Evolutionary conservation across 2,329 filamentous ascomycete genomes (phyloP).

Genomic region (Dichotomopilus funicola): DNA sequence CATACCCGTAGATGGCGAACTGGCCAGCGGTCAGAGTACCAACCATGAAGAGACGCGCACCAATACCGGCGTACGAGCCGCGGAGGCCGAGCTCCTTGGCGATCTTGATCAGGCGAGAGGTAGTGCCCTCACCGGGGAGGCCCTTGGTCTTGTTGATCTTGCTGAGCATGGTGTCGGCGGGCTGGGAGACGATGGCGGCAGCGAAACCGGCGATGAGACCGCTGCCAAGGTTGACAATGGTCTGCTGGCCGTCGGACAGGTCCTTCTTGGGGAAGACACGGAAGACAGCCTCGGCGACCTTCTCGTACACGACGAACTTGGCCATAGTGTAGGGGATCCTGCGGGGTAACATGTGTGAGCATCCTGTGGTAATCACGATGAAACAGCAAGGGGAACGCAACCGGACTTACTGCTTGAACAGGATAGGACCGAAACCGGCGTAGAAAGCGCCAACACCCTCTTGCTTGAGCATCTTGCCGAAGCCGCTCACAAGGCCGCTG

Average conservation of each 20-base stretch:
- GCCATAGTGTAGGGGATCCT: slow-evolving; percentile 82
- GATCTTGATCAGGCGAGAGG: slow-evolving; percentile 71
- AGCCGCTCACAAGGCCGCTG: slow-evolving; percentile 63
- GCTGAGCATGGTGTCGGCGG: slow-evolving; percentile 78
- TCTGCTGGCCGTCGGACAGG: slow-evolving; percentile 59
- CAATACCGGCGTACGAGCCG: slow-evolving; percentile 68
- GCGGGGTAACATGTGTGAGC: slow-evolving; percentile 15
- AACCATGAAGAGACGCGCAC: slow-evolving; percentile 51
- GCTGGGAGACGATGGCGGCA: slow-evolving; percentile 73
- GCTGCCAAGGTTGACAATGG: slow-evolving; percentile 54
- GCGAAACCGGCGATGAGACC: slow-evolving; percentile 59
- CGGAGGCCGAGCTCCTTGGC: slow-evolving; percentile 68
- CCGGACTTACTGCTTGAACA: slow-evolving; percentile 63
- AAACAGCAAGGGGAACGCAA: background rate
- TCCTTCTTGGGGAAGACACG: slow-evolving; percentile 57
- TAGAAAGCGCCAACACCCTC: slow-evolving; percentile 76
- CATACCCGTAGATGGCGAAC: slow-evolving; percentile 78
- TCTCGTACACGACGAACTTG: slow-evolving; percentile 85
- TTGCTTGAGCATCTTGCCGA: slow-evolving; percentile 65
- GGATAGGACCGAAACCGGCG: slow-evolving; percentile 72
- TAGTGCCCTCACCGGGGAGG: slow-evolving; percentile 70
- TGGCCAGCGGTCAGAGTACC: slow-evolving; percentile 65
- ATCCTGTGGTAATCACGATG: background rate
- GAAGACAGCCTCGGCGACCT: slow-evolving; percentile 66
- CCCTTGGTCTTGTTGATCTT: slow-evolving; percentile 90